Evolutionary conservation across 148 eudicot genomes (phyloP).

Genomic region (Chenopodium formosanum): DNA sequence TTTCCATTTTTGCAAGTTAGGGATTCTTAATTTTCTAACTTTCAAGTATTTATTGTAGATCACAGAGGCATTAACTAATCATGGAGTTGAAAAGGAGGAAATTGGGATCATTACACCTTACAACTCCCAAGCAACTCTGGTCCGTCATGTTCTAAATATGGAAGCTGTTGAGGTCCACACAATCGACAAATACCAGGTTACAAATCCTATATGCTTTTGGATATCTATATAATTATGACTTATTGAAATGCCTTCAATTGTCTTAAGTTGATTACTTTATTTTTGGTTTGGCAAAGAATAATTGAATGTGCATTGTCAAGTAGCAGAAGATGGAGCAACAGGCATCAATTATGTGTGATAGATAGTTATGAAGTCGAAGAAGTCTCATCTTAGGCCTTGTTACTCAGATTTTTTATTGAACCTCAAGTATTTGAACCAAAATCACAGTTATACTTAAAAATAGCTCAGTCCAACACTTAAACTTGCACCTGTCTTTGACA

Average conservation of each 20-base stretch:
- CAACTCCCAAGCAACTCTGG: slow-evolving; percentile 82
- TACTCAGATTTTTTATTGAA: background rate
- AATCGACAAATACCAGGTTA: slow-evolving; percentile 95
- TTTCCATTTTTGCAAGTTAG: background rate
- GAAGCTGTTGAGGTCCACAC: slow-evolving; percentile 85
- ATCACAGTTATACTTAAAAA: too few species aligned
- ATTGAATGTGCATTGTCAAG: background rate
- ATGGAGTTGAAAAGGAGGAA: slow-evolving; percentile 64
- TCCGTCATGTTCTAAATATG: slow-evolving; percentile 44
- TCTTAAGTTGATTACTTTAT: background rate
- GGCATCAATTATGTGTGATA: background rate
- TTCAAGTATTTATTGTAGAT: slow-evolving; percentile 39
- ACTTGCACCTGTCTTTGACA: background rate
- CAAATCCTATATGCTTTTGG: background rate
- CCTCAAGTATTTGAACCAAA: background rate
- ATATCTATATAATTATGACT: background rate
- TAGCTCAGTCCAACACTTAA: background rate
- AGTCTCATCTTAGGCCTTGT: background rate
- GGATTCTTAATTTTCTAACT: background rate
- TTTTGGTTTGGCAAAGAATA: background rate
- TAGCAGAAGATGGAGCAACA: background rate
- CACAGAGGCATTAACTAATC: slow-evolving; percentile 47
- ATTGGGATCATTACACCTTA: slow-evolving; percentile 94
- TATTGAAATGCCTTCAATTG: background rate
- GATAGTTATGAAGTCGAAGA: background rate